Percentiles rank a stretch among this genome's conserved stretches.
phyloP scores from a whole-genome alignment of 495 filamentous ascomycete genomes.

The Aspergillus funiculosus region DNA sequence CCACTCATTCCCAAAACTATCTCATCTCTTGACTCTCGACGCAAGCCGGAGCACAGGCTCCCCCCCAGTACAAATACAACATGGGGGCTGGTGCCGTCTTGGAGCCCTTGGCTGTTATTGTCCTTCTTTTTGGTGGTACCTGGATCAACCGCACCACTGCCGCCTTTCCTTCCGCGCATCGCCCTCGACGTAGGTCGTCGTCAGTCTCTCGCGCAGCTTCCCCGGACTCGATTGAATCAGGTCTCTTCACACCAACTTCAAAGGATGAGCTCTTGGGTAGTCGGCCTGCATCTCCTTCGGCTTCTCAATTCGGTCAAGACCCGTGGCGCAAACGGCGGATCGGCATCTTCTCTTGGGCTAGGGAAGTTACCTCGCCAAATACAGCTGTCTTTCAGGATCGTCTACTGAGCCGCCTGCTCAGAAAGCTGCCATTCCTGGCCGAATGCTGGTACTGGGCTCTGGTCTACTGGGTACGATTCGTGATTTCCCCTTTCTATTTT shows the following conservation, averaged over 20 bases:
- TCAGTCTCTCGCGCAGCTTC: slow-evolving; percentile 20
- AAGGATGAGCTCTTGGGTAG: slow-evolving; percentile 30
- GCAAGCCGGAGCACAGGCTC: not conserved
- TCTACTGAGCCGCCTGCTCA: slow-evolving; percentile 53
- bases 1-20: not conserved
- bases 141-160: slow-evolving; percentile 48
- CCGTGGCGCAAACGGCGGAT: slow-evolving; percentile 41
- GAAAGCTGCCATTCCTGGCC: slow-evolving; percentile 66
- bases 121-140: slow-evolving; percentile 53
- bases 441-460: slow-evolving; percentile 80
- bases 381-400: slow-evolving; percentile 48
- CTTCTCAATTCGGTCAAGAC: slow-evolving; percentile 20
- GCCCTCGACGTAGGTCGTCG: slow-evolving; percentile 19
- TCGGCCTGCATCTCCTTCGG: slow-evolving; percentile 27
- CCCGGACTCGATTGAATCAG: slow-evolving; percentile 30
- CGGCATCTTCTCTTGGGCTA: slow-evolving; percentile 27
- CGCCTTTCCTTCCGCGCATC: slow-evolving; percentile 7
- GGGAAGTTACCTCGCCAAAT: slow-evolving; percentile 48
- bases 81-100: slow-evolving; percentile 50
- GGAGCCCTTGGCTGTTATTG: slow-evolving; percentile 51
- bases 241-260: slow-evolving; percentile 21
- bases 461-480: slow-evolving; percentile 54
- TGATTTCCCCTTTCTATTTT: not conserved
- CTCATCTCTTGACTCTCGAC: no score
- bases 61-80: slow-evolving; percentile 8